A percentile compares a stretch with the other conserved stretches of the same genome.
These are phyloP conservation scores for Arthrobotrys pseudoclavata DNA, from an alignment of 2,329 filamentous ascomycete species.

Conservation along the genomic window DNA sequence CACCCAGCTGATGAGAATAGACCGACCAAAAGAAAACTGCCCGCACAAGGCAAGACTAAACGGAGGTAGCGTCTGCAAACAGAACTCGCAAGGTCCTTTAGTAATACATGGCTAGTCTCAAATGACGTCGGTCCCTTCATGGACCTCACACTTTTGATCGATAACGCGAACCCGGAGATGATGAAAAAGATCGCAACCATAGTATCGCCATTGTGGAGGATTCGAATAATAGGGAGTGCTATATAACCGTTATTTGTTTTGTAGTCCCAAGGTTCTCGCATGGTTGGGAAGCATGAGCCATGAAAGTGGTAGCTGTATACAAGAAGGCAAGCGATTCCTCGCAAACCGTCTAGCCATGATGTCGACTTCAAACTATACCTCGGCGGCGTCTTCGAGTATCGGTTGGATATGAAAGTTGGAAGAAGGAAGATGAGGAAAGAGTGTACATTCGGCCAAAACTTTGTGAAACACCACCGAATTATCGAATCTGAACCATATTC, in stretches of 20 bases:
- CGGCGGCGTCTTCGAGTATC: slow-evolving; percentile 32
- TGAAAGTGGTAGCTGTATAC: slow-evolving; percentile 45
- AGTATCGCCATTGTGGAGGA: slow-evolving; percentile 38
- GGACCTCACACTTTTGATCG: slow-evolving; percentile 24
- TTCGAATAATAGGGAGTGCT: slow-evolving; percentile 32
- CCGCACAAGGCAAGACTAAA: slow-evolving; percentile 34
- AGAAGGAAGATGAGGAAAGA: slow-evolving; percentile 20
- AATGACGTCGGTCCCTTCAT: slow-evolving; percentile 8
- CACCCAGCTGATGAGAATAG: slow-evolving; percentile 29
- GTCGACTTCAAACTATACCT: slow-evolving; percentile 33
- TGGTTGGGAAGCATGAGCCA: slow-evolving; percentile 20
- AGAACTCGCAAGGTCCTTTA: slow-evolving; percentile 37
- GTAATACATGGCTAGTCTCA: slow-evolving; percentile 23
- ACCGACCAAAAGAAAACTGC: slow-evolving; percentile 29
- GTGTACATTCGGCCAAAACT: neutral
- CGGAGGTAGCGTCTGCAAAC: slow-evolving; percentile 38
- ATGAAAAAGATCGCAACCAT: slow-evolving; percentile 51
- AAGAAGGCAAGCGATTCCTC: slow-evolving; percentile 45
- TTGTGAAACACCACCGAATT: neutral
- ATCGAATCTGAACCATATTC: neutral
- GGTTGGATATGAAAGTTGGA: slow-evolving; percentile 42
- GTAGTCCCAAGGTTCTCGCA: slow-evolving; percentile 19
- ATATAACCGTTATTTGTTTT: slow-evolving; percentile 22
- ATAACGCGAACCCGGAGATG: slow-evolving; percentile 51
- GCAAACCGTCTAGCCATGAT: slow-evolving; percentile 55